Evolutionary conservation across 345 rosid species (phyloP).

Genomic region (Cardamine chenopodiifolia): DNA sequence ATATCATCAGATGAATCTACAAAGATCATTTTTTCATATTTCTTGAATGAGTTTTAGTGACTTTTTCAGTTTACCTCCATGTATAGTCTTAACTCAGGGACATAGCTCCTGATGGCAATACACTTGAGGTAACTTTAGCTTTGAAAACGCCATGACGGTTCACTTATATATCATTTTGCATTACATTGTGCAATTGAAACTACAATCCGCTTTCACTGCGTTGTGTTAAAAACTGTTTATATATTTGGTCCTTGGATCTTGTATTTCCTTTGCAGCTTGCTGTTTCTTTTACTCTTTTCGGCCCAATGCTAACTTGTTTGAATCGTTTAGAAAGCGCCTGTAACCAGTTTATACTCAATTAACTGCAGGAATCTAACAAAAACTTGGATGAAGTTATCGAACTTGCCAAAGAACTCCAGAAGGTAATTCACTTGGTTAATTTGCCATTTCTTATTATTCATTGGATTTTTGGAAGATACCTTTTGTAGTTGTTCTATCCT

Average conservation of each 20-base stretch:
- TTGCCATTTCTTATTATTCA: neutral
- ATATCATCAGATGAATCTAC: slow-evolving; percentile 14
- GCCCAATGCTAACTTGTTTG: neutral
- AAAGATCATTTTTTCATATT: neutral
- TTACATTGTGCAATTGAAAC: neutral
- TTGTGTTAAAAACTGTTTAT: neutral
- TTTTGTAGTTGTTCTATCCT: neutral
- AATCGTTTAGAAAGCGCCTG: neutral
- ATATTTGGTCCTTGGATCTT: too few relatives aligned
- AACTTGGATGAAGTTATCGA: slow-evolving; percentile 92
- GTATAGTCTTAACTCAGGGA: slow-evolving; percentile 71
- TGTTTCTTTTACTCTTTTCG: neutral
- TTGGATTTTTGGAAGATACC: neutral
- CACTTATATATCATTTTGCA: neutral
- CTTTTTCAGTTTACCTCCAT: slow-evolving; percentile 54
- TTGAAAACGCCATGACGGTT: neutral
- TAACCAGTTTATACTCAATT: slow-evolving; percentile 5
- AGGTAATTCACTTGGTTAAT: slow-evolving; percentile 44
- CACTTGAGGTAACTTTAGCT: slow-evolving; percentile 60
- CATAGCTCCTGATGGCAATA: slow-evolving; percentile 83
- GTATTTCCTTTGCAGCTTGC: neutral
- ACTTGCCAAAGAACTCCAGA: slow-evolving; percentile 91
- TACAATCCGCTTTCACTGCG: neutral
- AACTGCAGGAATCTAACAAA: slow-evolving; percentile 72
- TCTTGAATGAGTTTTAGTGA: slow-evolving; percentile 2